Evolutionary conservation across 805 yeast genomes (phyloP).

Genomic region (Kuraishia molischiana): DNA sequence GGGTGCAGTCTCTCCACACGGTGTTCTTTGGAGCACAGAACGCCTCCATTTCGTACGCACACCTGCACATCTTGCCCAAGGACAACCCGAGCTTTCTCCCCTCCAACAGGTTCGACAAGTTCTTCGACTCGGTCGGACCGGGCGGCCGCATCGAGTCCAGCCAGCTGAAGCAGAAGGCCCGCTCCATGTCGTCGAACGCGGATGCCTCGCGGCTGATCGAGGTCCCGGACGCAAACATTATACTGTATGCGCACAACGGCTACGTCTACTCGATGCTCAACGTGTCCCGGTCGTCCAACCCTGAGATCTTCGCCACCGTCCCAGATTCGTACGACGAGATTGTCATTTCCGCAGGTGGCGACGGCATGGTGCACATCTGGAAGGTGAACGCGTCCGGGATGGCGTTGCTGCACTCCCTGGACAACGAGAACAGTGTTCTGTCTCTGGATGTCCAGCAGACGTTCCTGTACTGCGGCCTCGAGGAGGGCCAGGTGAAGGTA

Average conservation of each 20-base stretch:
- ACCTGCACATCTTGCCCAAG: constrained; percentile 17
- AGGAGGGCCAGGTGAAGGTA: constrained; percentile 64
- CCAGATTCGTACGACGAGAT: constrained; percentile 22
- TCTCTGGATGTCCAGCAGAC: constrained; percentile 58
- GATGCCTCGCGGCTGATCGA: constrained; percentile 39
- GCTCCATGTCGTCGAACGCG: constrained; percentile 16
- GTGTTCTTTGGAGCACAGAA: constrained; percentile 87
- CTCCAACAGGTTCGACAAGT: constrained; percentile 65
- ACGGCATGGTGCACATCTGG: constrained; percentile 84
- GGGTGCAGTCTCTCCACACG: constrained; percentile 49
- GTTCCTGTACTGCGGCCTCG: constrained; percentile 75
- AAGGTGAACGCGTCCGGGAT: constrained; percentile 21
- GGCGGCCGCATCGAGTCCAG: constrained; percentile 34
- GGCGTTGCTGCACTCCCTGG: constrained; percentile 28
- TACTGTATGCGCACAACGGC: constrained; percentile 86
- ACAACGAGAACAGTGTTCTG: constrained; percentile 61
- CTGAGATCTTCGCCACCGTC: constrained; percentile 11
- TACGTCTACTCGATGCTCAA: constrained; percentile 65
- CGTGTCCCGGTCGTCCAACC: constrained; percentile 10
- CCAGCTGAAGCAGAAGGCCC: constrained; percentile 11
- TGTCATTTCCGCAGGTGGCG: constrained; percentile 78
- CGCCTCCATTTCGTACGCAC: constrained; percentile 75
- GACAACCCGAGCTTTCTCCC: constrained; percentile 34
- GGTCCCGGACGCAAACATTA: constrained; percentile 54
- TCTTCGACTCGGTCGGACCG: constrained; percentile 87